Evolutionary conservation across 2,329 filamentous ascomycete genomes (phyloP), one percentile per base, ranked within the genome.

Genomic region (Plectosphaerella sp.): DNA sequence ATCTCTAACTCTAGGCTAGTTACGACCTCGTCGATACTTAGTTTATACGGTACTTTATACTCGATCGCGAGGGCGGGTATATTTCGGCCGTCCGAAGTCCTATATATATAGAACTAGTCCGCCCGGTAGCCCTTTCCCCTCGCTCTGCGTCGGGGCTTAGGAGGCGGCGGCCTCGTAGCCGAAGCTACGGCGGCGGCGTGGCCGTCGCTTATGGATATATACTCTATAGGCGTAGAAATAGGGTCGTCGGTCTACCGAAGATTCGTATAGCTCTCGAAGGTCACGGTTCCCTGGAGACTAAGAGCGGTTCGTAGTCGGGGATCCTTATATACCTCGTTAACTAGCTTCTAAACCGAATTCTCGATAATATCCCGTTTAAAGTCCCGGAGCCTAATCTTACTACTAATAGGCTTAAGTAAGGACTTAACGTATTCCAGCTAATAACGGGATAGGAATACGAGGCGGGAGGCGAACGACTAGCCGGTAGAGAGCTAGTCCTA

Each of bases 31-130:
- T 67, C 60, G 9, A 49, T 37, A 11, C 54, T 67, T 24, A 73
- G 55, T 58, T 72, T 70, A 50, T 72, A 61, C 24, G 67, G 70
- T 28, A 67, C 52, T 53, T 72, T 71, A 53, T 73, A 71, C 52
- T 73, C 61, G 54, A 71, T 71, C 8, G 65, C 65, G 20, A 65
- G 35, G 1, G 48, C 43, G 1, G 67, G 66, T 5, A 63, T 49
- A 22, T 57, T 59, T 24, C 18, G 46, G 49, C 16, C 41, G 46
- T 48, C 46, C 28, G 46, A 48, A 22, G 46, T 37, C 46, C 22
- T 28, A 35, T 51, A 42, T 41, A 51, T 51, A 16, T 35, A 51
- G 22, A 69, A 71, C 36, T 69, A 62, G 52, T 71, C 65, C 46
- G 60, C 65, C 51, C 52, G 59, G 42, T 63, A 62, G 39, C 62